Base-by-base conservation (phyloP, 2,329 filamentous ascomycete species). In the Akanthomyces lecanii region DNA sequence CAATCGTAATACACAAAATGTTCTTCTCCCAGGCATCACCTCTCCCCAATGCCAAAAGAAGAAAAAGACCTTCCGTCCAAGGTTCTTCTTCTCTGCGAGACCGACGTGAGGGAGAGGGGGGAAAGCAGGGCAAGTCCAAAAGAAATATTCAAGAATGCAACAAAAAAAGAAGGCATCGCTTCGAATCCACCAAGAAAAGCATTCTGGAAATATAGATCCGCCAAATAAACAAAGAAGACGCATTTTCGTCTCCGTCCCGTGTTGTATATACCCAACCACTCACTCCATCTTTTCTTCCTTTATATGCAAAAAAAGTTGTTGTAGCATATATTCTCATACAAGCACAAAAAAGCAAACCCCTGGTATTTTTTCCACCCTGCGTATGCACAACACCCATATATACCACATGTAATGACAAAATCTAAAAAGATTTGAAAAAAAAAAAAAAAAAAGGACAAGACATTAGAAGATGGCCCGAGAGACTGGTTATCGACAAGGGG, bases 1-100 rank as follows among this genome's bases (percentile, higher is more conserved):
- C 63, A 65, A 54, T 63, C 48, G 40, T 53, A 38, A 45, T 61
- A 47, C 58, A 61, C 57, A 61, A 52, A 25, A 61, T 36, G n/a
- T 42, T 36, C n/a, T 14, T 36, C n/a, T 44, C 18, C 23, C 11
- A 7, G 18, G 14, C 45, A 23, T 21, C 40, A 18, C 28, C 47
- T 50, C 48, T 51, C 23, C 36, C 12, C 33, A 36, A n/a, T 44
- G 28, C 55, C 30, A n/a, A 36, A 36, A 36, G 10, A 36, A 11
- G 18, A 12, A 18, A n/a, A 18, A 42, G 23, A 5, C 42, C 18
- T 61, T 55, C 59, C 59, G 50, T 54, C 59, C 50, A 55, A 61
- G 44, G 51, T 28, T 40, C 14, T 30, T 1, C 25, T 23, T 55
- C 28, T 48, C 50, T 11, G 50, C 12, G 3, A 16, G 28, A 10